Conservation (phyloP, 2,329 filamentous ascomycete species). For the Orbilia ellipsospora region DNA sequence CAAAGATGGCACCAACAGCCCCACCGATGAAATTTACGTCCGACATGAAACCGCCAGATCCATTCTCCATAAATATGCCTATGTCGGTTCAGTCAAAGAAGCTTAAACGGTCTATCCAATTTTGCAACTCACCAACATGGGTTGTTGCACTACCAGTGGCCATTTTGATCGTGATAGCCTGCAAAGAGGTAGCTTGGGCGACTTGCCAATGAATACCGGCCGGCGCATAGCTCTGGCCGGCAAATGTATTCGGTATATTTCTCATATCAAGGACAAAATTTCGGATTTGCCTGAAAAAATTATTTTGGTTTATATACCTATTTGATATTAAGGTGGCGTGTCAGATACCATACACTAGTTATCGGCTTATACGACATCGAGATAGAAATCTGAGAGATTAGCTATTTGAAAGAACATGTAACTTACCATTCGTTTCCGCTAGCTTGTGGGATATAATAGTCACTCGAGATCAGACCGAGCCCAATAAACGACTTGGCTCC, state of each 20-base stretch:
- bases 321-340: neutral
- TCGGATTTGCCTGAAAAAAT: slow-evolving; percentile 84
- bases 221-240: slow-evolving; percentile 7
- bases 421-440: slow-evolving; percentile 64
- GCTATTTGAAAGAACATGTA: neutral
- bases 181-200: slow-evolving; percentile 70
- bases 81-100: slow-evolving; percentile 71
- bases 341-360: no score
- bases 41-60: slow-evolving; percentile 80
- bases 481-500: slow-evolving; percentile 77
- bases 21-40: slow-evolving; percentile 87
- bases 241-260: slow-evolving; percentile 67
- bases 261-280: slow-evolving; percentile 84
- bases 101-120: neutral
- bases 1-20: slow-evolving; percentile 64
- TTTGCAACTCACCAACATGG: slow-evolving; percentile 60
- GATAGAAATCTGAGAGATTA: neutral
- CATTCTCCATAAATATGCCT: slow-evolving; percentile 72
- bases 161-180: slow-evolving; percentile 69
- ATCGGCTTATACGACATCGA: no score
- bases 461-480: slow-evolving; percentile 72
- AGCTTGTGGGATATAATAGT: slow-evolving; percentile 76
- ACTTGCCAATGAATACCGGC: slow-evolving; percentile 75
- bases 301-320: slow-evolving; percentile 76
- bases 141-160: slow-evolving; percentile 53